A percentile compares a stretch with the other conserved stretches of the same genome.
Conservation (phyloP, 2,329 filamentous ascomycete genomes). For the Calonectria leucothoes region DNA sequence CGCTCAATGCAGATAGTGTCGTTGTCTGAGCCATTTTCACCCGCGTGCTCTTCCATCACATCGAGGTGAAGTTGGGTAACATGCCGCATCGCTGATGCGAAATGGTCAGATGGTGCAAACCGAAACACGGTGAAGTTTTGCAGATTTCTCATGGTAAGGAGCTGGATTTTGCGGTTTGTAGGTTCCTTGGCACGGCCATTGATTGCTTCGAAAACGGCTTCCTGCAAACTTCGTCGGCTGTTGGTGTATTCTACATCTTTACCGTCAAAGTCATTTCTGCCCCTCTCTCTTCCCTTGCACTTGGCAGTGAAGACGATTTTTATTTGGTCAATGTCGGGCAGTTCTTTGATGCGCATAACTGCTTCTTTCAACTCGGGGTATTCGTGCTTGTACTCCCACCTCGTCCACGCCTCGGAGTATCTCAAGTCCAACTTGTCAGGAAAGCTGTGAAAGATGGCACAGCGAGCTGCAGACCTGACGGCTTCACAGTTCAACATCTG, state of each 20-base stretch:
- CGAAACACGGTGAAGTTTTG: slow-evolving; percentile 25
- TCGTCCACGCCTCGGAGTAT: background rate
- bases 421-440: background rate
- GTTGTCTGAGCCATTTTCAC: background rate
- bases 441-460: slow-evolving; percentile 16
- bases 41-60: background rate
- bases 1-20: slow-evolving; percentile 17
- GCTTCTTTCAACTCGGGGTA: background rate
- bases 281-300: background rate
- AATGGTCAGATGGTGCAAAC: slow-evolving; percentile 1
- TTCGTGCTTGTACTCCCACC: background rate
- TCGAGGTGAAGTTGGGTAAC: slow-evolving; percentile 30
- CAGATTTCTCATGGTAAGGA: slow-evolving; percentile 28
- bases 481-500: background rate
- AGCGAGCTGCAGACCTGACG: background rate
- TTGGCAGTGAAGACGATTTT: background rate
- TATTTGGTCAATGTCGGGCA: background rate
- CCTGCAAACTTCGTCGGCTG: background rate
- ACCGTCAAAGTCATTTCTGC: background rate
- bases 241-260: background rate
- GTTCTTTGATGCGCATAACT: background rate
- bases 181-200: background rate
- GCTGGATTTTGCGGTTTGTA: slow-evolving; percentile 1
- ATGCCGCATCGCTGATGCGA: slow-evolving; percentile 14
- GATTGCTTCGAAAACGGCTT: background rate